Conservation (phyloP, 148 eudicot genomes). For the Rhododendron henanense region DNA sequence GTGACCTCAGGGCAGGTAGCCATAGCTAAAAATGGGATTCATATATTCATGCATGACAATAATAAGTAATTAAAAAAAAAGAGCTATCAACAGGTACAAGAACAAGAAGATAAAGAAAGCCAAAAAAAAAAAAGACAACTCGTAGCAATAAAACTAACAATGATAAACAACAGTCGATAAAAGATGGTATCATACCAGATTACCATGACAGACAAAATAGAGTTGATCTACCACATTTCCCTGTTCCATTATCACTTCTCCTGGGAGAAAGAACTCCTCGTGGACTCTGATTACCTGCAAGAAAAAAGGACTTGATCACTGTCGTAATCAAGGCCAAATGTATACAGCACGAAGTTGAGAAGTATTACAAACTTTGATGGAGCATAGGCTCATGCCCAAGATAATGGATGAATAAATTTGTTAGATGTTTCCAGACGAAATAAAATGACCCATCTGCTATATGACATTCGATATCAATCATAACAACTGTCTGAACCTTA, state of each 20-base stretch:
- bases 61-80: background rate
- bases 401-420: background rate
- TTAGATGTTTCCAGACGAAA: background rate
- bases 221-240: conserved; percentile 94
- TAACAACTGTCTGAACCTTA: background rate
- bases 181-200: conserved; percentile 44
- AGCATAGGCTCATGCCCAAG: background rate
- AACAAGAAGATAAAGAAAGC: background rate
- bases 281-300: conserved; percentile 72
- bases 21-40: background rate
- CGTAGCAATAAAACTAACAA: background rate
- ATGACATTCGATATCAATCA: background rate
- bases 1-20: background rate
- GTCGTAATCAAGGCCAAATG: background rate
- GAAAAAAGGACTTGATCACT: background rate
- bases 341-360: background rate
- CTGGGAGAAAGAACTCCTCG: conserved; percentile 96
- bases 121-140: background rate
- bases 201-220: conserved; percentile 84
- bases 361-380: background rate
- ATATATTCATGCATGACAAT: background rate
- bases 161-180: background rate
- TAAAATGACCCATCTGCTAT: background rate
- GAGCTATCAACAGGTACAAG: background rate
- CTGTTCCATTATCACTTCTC: conserved; percentile 91